Conservation (phyloP, 352 stramenopile genomes). For the Pythium apleroticum region DNA sequence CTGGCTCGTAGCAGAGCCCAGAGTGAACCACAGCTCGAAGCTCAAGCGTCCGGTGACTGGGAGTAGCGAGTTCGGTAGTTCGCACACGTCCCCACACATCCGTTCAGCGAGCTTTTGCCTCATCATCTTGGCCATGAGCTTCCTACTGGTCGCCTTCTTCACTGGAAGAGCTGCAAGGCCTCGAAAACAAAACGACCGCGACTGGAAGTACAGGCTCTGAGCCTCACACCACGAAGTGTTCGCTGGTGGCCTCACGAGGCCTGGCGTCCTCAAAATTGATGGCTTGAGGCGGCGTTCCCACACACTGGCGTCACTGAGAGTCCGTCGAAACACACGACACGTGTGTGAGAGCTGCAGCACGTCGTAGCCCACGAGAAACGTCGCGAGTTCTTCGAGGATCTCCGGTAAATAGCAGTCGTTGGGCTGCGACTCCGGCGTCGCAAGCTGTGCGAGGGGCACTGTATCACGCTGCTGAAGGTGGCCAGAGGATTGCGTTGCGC, state of each 20-base stretch:
- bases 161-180: not conserved
- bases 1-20: not conserved
- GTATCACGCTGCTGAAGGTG: not conserved
- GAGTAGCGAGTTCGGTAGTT: slow-evolving; percentile 15
- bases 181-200: slow-evolving; percentile 13
- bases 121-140: not conserved
- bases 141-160: not conserved
- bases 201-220: slow-evolving; percentile 5
- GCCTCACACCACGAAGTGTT: slow-evolving; percentile 9
- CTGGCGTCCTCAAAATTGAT: not conserved
- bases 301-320: not conserved
- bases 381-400: slow-evolving; percentile 18
- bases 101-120: not conserved
- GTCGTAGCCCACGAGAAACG: slow-evolving; percentile 18
- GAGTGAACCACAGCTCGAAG: slow-evolving; percentile 23
- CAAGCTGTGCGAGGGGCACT: not conserved
- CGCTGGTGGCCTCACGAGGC: not conserved
- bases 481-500: not conserved
- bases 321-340: slow-evolving; percentile 5
- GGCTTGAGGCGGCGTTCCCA: slow-evolving; percentile 1
- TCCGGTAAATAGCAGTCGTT: slow-evolving; percentile 14
- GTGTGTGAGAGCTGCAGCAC: slow-evolving; percentile 19
- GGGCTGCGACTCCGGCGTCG: not conserved
- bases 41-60: slow-evolving; percentile 11
- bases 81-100: slow-evolving; percentile 8